phyloP scores from a whole-genome alignment of 2,329 filamentous ascomycete genomes.

The Tolypocladium ophioglossoides region DNA sequence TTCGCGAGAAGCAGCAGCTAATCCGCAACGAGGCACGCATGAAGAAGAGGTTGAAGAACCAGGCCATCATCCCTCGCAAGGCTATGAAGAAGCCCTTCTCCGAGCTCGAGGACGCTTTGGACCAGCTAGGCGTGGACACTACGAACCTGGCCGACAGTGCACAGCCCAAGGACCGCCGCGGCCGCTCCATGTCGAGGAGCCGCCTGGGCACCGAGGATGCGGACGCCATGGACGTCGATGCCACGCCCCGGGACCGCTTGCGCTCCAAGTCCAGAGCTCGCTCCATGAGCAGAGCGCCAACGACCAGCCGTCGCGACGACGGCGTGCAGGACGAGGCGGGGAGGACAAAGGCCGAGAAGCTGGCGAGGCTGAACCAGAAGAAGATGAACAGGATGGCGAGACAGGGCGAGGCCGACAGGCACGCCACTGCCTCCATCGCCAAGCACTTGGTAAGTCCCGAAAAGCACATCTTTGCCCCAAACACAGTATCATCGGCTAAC shows the following conservation, averaged over 20 bases:
- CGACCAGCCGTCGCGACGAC: conserved; percentile 59
- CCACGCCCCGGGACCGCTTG: conserved; percentile 45
- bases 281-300: conserved; percentile 52
- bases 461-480: background rate
- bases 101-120: conserved; percentile 77
- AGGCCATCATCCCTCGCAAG: conserved; percentile 81
- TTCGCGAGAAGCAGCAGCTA: conserved; percentile 85
- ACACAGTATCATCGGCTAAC: conserved; percentile 18
- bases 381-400: conserved; percentile 98
- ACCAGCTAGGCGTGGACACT: conserved; percentile 77
- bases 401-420: conserved; percentile 93
- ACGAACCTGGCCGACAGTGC: conserved; percentile 63
- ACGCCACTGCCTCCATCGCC: conserved; percentile 66
- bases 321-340: conserved; percentile 60
- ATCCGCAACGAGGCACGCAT: conserved; percentile 92
- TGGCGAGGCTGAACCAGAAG: conserved; percentile 86
- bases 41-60: conserved; percentile 96
- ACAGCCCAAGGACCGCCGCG: conserved; percentile 55
- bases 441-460: conserved; percentile 74
- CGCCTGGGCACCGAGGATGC: conserved; percentile 52
- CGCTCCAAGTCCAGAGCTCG: conserved; percentile 60
- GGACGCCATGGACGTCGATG: conserved; percentile 68
- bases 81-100: conserved; percentile 71
- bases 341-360: conserved; percentile 70
- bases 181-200: conserved; percentile 57